These are phyloP conservation scores for Ceratobasidium sp. DNA, from an alignment of 1,284 basidiomycete genomes.

Conservation along the genomic window DNA sequence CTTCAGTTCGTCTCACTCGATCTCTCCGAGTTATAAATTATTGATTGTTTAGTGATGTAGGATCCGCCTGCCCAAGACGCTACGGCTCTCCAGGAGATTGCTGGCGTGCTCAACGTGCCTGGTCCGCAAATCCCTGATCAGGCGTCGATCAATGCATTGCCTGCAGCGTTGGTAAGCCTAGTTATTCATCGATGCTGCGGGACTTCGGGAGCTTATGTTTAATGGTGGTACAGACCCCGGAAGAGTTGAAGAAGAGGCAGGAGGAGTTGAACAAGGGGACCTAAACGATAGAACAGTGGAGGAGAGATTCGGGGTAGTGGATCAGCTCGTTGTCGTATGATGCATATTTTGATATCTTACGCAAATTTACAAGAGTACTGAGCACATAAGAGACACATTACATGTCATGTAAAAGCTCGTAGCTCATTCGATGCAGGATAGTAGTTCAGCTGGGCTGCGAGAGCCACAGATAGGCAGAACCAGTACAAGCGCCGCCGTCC, in stretches of 20 bases:
- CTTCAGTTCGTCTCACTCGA: constrained; percentile 1
- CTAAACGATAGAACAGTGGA: background rate
- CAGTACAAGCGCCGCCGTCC: too few species aligned
- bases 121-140: constrained; percentile 62
- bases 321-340: too few species aligned
- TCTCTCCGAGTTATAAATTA: too few species aligned
- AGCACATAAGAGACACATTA: too few species aligned
- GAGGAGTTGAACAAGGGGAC: constrained; percentile 10
- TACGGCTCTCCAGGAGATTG: constrained; percentile 53
- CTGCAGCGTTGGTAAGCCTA: constrained; percentile 26
- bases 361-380: too few species aligned
- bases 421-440: too few species aligned
- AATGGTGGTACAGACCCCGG: background rate
- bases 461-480: too few species aligned
- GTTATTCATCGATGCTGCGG: too few species aligned
- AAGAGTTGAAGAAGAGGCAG: constrained; percentile 25
- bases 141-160: constrained; percentile 16
- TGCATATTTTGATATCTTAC: too few species aligned
- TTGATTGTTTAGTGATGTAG: background rate
- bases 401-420: too few species aligned
- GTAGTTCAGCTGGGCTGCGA: too few species aligned
- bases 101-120: constrained; percentile 61
- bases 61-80: constrained; percentile 59
- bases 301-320: too few species aligned
- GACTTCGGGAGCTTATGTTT: background rate